phyloP scores from a whole-genome alignment of 2,329 filamentous ascomycete genomes.

The Pezicula neosporulosa region DNA sequence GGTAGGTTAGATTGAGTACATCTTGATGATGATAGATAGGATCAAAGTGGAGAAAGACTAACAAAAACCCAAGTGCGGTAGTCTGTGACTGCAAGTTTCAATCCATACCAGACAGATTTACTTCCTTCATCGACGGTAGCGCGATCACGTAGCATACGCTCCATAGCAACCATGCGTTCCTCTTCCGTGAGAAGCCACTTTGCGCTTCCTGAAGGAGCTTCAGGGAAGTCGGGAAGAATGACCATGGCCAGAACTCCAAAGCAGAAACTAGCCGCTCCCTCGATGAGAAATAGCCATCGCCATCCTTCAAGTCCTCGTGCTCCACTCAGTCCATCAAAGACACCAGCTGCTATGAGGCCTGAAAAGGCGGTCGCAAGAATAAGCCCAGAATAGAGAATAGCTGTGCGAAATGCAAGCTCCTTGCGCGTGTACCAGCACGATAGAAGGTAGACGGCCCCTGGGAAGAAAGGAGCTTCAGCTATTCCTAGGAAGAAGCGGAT shows the following conservation, averaged over 20 bases:
- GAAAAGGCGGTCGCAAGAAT: slow-evolving; percentile 32
- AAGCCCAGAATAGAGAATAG: slow-evolving; percentile 32
- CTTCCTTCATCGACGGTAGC: background rate
- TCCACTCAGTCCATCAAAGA: slow-evolving; percentile 29
- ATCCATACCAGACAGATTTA: background rate
- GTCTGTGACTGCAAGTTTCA: slow-evolving; percentile 1
- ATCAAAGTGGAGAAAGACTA: background rate
- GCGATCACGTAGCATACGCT: background rate
- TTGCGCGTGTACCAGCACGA: slow-evolving; percentile 44
- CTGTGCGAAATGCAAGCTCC: slow-evolving; percentile 26
- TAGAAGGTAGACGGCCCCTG: slow-evolving; percentile 41
- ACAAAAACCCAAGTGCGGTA: slow-evolving; percentile 5
- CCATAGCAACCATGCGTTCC: background rate
- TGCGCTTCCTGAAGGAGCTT: background rate
- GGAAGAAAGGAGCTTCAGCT: slow-evolving; percentile 39
- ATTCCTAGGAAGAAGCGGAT: slow-evolving; percentile 41
- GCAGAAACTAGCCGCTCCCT: slow-evolving; percentile 22
- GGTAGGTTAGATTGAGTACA: background rate
- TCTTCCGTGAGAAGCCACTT: slow-evolving; percentile 1
- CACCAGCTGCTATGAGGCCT: slow-evolving; percentile 31
- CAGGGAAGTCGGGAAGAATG: slow-evolving; percentile 46
- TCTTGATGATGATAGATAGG: background rate
- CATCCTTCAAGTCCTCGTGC: slow-evolving; percentile 32
- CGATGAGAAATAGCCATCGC: slow-evolving; percentile 38
- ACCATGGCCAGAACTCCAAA: slow-evolving; percentile 9